Evolutionary conservation across 83 land plant genomes (phyloP).

Genomic region (Thuja plicata): DNA sequence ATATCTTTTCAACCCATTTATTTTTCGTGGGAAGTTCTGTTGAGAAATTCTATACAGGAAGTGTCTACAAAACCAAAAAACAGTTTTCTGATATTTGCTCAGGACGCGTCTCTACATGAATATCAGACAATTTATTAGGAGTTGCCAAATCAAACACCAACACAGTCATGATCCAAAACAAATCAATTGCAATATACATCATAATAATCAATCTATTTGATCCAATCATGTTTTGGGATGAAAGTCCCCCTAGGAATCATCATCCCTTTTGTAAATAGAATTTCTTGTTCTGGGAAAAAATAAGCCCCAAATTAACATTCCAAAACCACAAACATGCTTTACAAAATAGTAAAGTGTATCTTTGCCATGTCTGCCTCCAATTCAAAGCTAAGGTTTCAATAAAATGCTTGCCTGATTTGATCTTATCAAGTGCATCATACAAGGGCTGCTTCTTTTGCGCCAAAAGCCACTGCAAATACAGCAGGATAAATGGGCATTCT

Average conservation of each 20-base stretch:
- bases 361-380: not conserved
- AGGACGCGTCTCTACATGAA: too few relatives aligned
- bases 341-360: not conserved
- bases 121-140: not conserved
- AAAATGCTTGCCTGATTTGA: conserved; percentile 44
- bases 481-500: too few relatives aligned
- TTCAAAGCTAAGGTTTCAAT: not conserved
- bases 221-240: not conserved
- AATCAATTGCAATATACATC: not conserved
- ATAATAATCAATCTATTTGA: not conserved
- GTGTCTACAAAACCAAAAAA: not conserved
- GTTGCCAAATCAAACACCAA: not conserved
- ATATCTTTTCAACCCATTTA: not conserved
- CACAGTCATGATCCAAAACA: not conserved
- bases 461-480: conserved; percentile 37
- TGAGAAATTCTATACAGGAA: not conserved
- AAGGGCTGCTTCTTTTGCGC: conserved; percentile 30
- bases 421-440: conserved; percentile 49
- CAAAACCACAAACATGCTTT: not conserved
- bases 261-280: not conserved
- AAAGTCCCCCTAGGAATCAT: not conserved
- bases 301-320: not conserved
- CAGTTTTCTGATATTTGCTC: too few relatives aligned
- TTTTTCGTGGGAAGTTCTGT: not conserved
- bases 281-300: not conserved